Evolutionary conservation across 345 rosid species (phyloP).

Genomic region (Populus euphratica): DNA sequence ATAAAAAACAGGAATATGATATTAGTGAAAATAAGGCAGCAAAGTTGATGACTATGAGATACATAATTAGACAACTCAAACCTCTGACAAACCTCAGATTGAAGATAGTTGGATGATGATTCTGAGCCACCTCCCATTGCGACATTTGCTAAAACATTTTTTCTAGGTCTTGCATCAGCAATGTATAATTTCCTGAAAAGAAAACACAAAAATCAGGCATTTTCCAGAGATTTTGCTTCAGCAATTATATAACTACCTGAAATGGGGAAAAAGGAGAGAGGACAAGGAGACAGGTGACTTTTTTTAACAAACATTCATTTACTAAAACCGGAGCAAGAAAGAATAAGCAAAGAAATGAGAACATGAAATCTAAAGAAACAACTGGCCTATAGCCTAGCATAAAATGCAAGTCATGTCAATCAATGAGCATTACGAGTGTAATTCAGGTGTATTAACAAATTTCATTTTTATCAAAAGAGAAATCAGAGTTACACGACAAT

Average conservation of each 20-base stretch:
- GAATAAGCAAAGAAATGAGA: not conserved
- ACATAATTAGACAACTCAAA: constrained; percentile 20
- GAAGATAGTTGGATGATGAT: constrained; percentile 89
- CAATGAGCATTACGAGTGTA: not conserved
- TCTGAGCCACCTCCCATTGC: constrained; percentile 99
- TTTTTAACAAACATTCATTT: not conserved
- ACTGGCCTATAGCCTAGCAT: not conserved
- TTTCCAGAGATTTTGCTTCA: not conserved
- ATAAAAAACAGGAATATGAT: constrained; percentile 9
- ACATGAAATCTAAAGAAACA: not conserved
- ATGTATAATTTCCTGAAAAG: constrained; percentile 82
- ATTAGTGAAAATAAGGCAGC: constrained; percentile 13
- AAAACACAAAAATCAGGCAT: not conserved
- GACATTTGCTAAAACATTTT: constrained; percentile 98
- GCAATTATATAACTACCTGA: not conserved
- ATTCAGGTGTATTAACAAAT: not conserved
- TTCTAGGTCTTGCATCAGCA: constrained; percentile 97
- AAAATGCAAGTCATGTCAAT: not conserved
- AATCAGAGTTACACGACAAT: not conserved
- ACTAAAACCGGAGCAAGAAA: not conserved
- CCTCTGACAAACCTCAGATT: constrained; percentile 74
- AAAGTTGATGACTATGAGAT: constrained; percentile 18
- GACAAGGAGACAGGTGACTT: not conserved
- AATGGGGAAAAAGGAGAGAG: not conserved
- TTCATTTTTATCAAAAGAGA: not conserved